Base-by-base conservation (phyloP, 495 filamentous ascomycete species). In the Ascobolus immersus region DNA sequence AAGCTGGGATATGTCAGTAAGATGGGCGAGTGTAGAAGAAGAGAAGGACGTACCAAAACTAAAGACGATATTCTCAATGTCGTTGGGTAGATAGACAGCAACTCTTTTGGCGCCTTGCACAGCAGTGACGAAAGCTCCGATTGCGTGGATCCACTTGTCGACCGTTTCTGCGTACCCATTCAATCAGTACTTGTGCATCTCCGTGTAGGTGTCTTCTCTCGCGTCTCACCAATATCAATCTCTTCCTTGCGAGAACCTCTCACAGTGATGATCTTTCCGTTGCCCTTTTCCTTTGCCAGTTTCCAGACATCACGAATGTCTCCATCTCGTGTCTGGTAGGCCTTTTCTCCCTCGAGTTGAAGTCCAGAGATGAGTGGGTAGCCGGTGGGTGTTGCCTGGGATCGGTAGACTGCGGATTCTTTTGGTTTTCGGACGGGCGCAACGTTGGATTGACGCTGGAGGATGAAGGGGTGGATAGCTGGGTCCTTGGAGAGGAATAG, bases 231-330 rank as follows among this genome's bases (percentile, higher is more conserved):
- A 47, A 28, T 56, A 57, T 61, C 59, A 38, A 82, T 53, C 30
- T 65, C 56, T 45, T 80, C 70, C 40, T 90, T 71, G 9, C 78
- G 67, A 36, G 61, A 70, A 13, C 89, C 86, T 15, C 77, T 55
- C 12, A 91, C 69, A 1, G 77, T 90, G 28, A 81, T 54, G 32
- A 99, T 68, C 47, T 69, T 76, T 29, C 78, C 77, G 29, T 45
- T 49, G 17, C 42, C 64, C 66, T 31, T 66, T 59, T 27, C 65
- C 11, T 74, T 54, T 25, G 73, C 77, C 46, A 69, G 60, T 36
- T 71, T 71, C 86, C 86, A 99, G 29, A 99, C 60, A 51, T 99
- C 86, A 29, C 86, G 65, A 36, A 99, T 59, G 41, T 99, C 86
- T 12, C 86, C 86, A 50, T 86, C 70, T 42, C 73, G 66, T 38